Percentiles rank a stretch among this genome's conserved stretches.
phyloP scores from a whole-genome alignment of 805 yeast species.

The Teunomyces atbi region DNA sequence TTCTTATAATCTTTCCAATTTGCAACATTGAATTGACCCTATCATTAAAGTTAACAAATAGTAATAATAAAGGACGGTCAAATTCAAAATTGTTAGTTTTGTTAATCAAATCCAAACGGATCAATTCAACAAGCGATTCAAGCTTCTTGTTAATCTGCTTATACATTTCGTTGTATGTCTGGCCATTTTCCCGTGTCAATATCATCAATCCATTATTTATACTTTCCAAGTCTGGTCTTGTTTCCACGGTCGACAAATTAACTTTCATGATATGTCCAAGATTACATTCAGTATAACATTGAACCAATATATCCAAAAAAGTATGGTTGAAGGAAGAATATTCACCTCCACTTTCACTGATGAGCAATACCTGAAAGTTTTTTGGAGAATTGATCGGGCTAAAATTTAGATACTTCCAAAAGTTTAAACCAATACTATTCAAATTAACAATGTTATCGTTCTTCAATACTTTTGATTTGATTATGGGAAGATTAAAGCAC shows the following conservation, averaged over 20 bases:
- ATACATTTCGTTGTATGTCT: conserved; percentile 27
- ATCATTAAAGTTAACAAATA: conserved; percentile 48
- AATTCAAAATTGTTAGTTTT: conserved; percentile 42
- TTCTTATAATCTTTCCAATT: conserved; percentile 46
- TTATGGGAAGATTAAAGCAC: conserved; percentile 21
- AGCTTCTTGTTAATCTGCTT: conserved; percentile 29
- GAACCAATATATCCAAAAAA: conserved; percentile 42
- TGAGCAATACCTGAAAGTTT: conserved; percentile 49
- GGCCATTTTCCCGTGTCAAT: conserved; percentile 20
- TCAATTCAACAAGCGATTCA: conserved; percentile 33
- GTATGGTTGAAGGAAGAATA: conserved; percentile 26
- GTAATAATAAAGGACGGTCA: conserved; percentile 48
- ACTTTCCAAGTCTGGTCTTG: conserved; percentile 26
- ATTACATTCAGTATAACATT: conserved; percentile 47
- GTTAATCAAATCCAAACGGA: conserved; percentile 38
- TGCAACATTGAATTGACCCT: conserved; percentile 46
- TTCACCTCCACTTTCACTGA: conserved; percentile 31
- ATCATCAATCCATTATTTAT: conserved; percentile 29
- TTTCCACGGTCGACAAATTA: conserved; percentile 24
- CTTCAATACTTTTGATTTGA: conserved; percentile 30
- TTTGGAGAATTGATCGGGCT: conserved; percentile 52
- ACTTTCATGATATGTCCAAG: conserved; percentile 46
- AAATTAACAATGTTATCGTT: conserved; percentile 46
- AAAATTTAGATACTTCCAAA: conserved; percentile 59
- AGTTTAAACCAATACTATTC: conserved; percentile 42